These are phyloP conservation scores for Aspergillus sp. DNA, from an alignment of 2,329 filamentous ascomycete genomes.

Conservation along the genomic window DNA sequence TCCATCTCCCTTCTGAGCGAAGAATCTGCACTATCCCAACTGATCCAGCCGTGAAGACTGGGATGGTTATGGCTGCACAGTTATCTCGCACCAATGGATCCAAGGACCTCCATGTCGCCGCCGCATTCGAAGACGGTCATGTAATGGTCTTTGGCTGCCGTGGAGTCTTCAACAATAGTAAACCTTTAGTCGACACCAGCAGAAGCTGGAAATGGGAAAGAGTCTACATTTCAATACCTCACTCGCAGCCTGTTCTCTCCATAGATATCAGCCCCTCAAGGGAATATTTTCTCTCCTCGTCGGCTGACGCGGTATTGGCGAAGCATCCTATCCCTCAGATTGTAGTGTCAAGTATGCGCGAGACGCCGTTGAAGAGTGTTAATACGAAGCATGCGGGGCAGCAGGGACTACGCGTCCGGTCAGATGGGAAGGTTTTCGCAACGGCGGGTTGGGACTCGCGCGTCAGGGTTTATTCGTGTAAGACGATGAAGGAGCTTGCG, in stretches of 20 bases:
- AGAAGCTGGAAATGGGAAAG: constrained; percentile 49
- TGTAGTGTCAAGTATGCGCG: constrained; percentile 9
- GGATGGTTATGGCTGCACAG: constrained; percentile 82
- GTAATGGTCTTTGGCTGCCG: constrained; percentile 63
- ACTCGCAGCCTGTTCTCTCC: constrained; percentile 80
- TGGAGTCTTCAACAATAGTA: constrained; percentile 37
- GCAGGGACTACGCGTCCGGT: constrained; percentile 73
- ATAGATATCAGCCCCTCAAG: constrained; percentile 55
- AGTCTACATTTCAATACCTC: constrained; percentile 65
- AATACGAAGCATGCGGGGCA: constrained; percentile 90
- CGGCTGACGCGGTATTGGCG: constrained; percentile 75
- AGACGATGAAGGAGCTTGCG: constrained; percentile 80
- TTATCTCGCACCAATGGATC: constrained; percentile 54
- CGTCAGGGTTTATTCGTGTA: constrained; percentile 76
- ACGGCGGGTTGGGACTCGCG: constrained; percentile 91
- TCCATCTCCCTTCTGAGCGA: constrained; percentile 71
- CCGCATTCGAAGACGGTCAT: constrained; percentile 84
- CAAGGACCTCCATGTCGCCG: constrained; percentile 61
- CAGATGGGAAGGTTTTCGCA: constrained; percentile 78
- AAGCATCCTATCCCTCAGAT: constrained; percentile 66
- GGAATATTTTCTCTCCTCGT: constrained; percentile 72
- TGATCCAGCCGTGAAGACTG: constrained; percentile 46
- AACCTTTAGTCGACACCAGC: constrained; percentile 17
- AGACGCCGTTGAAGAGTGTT: constrained; percentile 57
- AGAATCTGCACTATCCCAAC: constrained; percentile 62